phyloP scores from a whole-genome alignment of 2,329 filamentous ascomycete genomes.

The Herpotrichia juniperi region DNA sequence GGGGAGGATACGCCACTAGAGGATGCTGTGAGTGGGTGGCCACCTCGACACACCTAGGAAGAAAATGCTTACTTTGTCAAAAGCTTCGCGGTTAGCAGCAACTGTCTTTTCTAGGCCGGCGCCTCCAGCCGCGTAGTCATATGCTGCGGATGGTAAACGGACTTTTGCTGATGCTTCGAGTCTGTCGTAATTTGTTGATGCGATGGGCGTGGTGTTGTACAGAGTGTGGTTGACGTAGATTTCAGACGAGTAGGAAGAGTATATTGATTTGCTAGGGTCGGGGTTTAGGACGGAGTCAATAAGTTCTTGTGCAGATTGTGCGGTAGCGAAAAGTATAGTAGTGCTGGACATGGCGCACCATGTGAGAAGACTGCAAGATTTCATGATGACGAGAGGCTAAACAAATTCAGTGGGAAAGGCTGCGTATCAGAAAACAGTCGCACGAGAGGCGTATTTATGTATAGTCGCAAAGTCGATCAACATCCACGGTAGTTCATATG shows the following conservation, averaged over 20 bases:
- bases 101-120: constrained; percentile 16
- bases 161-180: constrained; percentile 18
- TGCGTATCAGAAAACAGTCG: too few relatives aligned
- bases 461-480: too few relatives aligned
- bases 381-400: too few relatives aligned
- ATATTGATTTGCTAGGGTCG: constrained; percentile 5
- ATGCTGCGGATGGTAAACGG: constrained; percentile 10
- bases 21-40: background rate
- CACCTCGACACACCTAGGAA: background rate
- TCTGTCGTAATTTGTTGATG: constrained; percentile 17
- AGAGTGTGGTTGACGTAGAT: constrained; percentile 19
- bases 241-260: constrained; percentile 18
- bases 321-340: constrained; percentile 3
- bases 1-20: constrained; percentile 16
- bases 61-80: constrained; percentile 4
- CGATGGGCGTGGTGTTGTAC: constrained; percentile 15
- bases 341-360: background rate
- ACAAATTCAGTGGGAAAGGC: too few relatives aligned
- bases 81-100: constrained; percentile 16
- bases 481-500: background rate
- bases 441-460: too few relatives aligned
- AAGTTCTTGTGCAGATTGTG: constrained; percentile 17
- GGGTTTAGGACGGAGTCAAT: constrained; percentile 18
- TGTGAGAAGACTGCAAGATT: too few relatives aligned
- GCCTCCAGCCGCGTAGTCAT: constrained; percentile 18